Conservation (phyloP, 2,329 filamentous ascomycete species). For the Elsinoe batatas region DNA sequence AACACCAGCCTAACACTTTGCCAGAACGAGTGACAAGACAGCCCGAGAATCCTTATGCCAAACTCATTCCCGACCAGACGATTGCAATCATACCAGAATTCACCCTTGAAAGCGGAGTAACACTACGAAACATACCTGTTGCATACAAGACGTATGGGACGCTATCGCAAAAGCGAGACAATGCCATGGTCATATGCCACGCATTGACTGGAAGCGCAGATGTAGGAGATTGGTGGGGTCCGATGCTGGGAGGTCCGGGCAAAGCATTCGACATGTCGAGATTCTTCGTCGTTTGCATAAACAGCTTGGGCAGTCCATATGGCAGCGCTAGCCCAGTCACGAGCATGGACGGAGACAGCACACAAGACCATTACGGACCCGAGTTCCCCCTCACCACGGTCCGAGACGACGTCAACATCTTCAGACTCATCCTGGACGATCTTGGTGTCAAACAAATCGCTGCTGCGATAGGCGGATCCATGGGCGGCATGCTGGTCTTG, state of each 20-base stretch:
- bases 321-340: slow-evolving; percentile 84
- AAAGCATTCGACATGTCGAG: slow-evolving; percentile 71
- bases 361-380: slow-evolving; percentile 73
- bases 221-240: slow-evolving; percentile 82
- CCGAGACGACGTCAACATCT: slow-evolving; percentile 83
- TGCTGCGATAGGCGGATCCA: slow-evolving; percentile 70
- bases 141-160: slow-evolving; percentile 55
- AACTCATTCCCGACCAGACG: slow-evolving; percentile 77
- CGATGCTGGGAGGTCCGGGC: slow-evolving; percentile 65
- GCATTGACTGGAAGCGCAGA: slow-evolving; percentile 78
- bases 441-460: slow-evolving; percentile 70
- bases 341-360: slow-evolving; percentile 67
- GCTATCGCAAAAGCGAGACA: slow-evolving; percentile 47
- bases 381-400: slow-evolving; percentile 96
- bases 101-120: slow-evolving; percentile 84
- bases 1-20: background rate
- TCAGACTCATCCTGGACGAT: slow-evolving; percentile 70
- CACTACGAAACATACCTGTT: slow-evolving; percentile 62
- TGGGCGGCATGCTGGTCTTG: slow-evolving; percentile 83
- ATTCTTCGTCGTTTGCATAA: slow-evolving; percentile 81
- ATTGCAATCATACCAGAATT: slow-evolving; percentile 82
- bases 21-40: slow-evolving; percentile 44
- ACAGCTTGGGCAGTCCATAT: slow-evolving; percentile 76
- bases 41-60: slow-evolving; percentile 83
- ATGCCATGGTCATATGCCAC: slow-evolving; percentile 64